Evolutionary conservation across 176 grass and related monocot genomes (phyloP).

Genomic region (Thalia dealbata): DNA sequence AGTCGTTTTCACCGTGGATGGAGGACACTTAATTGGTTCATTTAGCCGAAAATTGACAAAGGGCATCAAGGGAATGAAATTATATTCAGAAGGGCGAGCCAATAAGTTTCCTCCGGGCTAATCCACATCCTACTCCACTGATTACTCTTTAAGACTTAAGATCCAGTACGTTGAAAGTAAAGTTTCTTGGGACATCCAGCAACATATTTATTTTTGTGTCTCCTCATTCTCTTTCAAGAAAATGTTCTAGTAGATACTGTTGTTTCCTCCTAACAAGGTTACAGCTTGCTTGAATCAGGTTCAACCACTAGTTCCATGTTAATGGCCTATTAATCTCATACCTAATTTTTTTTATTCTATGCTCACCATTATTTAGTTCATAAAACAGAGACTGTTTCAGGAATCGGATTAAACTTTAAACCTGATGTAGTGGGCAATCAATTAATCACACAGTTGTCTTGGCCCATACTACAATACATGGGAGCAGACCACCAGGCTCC

Average conservation of each 20-base stretch:
- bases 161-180: background rate
- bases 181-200: background rate
- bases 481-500: background rate
- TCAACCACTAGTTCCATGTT: background rate
- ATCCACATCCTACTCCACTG: background rate
- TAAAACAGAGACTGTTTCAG: background rate
- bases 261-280: background rate
- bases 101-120: background rate
- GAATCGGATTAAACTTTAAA: too few relatives aligned
- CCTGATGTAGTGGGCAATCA: background rate
- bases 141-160: constrained; percentile 1
- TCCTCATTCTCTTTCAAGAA: background rate
- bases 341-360: background rate
- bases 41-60: background rate
- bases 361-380: background rate
- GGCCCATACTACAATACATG: background rate
- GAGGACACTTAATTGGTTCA: background rate
- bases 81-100: background rate
- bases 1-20: constrained; percentile 1
- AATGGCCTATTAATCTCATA: background rate
- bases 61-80: background rate
- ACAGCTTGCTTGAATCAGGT: background rate
- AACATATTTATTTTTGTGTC: background rate
- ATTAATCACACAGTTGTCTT: background rate
- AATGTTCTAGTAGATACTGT: background rate